Evolutionary conservation across 768 basidiomycete genomes (phyloP), one percentile per base, ranked within the genome.

Genomic region (Hypsizygus marmoreus): DNA sequence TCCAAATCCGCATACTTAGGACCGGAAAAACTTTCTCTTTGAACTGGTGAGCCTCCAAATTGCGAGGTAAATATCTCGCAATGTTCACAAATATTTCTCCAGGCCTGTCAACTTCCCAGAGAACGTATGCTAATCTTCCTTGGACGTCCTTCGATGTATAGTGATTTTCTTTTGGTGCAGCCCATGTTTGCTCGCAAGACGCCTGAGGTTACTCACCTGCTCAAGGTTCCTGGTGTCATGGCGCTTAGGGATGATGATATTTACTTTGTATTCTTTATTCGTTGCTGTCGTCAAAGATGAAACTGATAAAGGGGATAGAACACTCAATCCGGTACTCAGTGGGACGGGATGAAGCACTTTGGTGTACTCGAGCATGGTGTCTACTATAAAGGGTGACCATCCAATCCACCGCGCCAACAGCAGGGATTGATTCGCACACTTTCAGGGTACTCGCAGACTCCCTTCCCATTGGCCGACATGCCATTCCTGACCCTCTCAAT

Each of bases 31-130:
- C 73, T 2, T 70, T 84, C 14, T 79, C 75, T 24, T 61, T 86
- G 62, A 85, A 84, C 51, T 85, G 82, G 82, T 84, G 37, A 49
- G 77, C 22, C 22, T 60, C 10, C 13, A 30, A 33, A 22, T 30
- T 8, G 10, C 22, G 23, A 19, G 5, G 13, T 25, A 24, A 22
- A 6, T 4, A 19, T 6, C 19, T 24, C 28, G 35, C 17, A 37
- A 7, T 17, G 19, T 48, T 22, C 20, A 26, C 38, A n/a, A n/a
- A n/a, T n/a, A n/a, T 40, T 40, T 37, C 28, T 16, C 17, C 35
- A 84, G 84, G 82, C 83, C 84, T 1, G 52, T 86, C 39, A 80
- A 85, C 46, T 85, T 84, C 54, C 84, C 83, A 1, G 74, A 71
- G 34, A 80, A 79, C 66, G 84, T 81, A 53, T 23, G 40, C 23